phyloP scores from a whole-genome alignment of 2,329 filamentous ascomycete species.

The Hymenoscyphus linearis region DNA sequence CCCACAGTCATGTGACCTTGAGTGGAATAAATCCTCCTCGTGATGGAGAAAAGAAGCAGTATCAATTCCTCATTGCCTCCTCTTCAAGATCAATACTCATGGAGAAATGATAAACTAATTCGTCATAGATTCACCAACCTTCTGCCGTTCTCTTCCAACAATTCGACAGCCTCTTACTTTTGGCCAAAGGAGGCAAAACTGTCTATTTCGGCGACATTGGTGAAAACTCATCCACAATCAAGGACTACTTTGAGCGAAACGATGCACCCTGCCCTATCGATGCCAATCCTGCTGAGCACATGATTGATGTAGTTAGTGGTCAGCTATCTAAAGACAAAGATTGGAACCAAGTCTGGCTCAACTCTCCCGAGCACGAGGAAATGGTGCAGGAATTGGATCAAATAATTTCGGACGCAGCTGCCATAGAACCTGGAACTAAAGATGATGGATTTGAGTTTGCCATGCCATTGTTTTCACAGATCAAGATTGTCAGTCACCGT shows the following conservation, averaged over 20 bases:
- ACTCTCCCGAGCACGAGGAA: conserved; percentile 49
- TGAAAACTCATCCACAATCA: conserved; percentile 49
- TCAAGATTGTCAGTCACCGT: conserved; percentile 28
- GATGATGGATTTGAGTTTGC: conserved; percentile 46
- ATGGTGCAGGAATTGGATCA: conserved; percentile 54
- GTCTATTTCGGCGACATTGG: conserved; percentile 68
- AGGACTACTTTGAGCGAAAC: conserved; percentile 54
- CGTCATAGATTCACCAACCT: conserved; percentile 44
- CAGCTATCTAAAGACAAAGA: conserved; percentile 49
- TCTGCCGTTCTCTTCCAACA: conserved; percentile 47
- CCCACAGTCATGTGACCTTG: no score
- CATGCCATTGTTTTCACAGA: conserved; percentile 43
- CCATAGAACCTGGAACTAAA: conserved; percentile 30
- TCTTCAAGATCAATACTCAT: no score
- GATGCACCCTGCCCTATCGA: conserved; percentile 40
- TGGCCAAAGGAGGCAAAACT: conserved; percentile 59
- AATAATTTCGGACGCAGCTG: conserved; percentile 45
- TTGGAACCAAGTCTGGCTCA: conserved; percentile 64
- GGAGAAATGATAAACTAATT: neutral
- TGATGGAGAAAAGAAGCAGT: no score
- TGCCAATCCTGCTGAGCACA: conserved; percentile 41
- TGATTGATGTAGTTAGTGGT: conserved; percentile 42
- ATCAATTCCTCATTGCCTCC: no score
- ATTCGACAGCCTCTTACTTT: conserved; percentile 58
- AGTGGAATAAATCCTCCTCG: no score